Base-by-base conservation (phyloP, 1,284 basidiomycete genomes). In the Cutaneotrichosporon dermatis region DNA sequence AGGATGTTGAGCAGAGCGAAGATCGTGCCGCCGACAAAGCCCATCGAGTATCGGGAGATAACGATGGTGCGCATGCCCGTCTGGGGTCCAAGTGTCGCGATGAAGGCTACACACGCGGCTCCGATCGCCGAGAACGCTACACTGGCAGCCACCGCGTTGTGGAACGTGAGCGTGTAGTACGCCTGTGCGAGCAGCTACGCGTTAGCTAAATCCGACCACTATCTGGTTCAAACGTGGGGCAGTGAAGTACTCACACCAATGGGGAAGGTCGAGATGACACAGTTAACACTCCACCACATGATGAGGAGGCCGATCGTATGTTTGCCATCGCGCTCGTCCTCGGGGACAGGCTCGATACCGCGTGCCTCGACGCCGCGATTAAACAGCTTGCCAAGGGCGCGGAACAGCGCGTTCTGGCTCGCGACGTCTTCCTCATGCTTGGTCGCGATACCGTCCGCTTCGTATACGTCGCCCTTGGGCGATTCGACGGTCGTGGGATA, bases 51-150 rank as follows among this genome's bases (percentile, higher is more conserved):
- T 25, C 25, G 25, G 25, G 25, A 25, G 25, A 77, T 72, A 9
- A 79, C 77, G 83, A 88, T 86, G 0, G 85, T 86, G 5, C 86
- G 79, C 52, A 87, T 71, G 6, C 86, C 86, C 0, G 83, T 83
- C 63, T 79, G 75, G 1, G 85, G 85, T 0, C 86, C 86, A n/a
- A 87, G 79, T 1, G 80, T 84, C 11, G 84, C 82, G 52, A 85
- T 81, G 67, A 84, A 84, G 0, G 82, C 81, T 0, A 80, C 80
- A 16, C 76, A 67, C 4, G 66, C 64, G 0, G 70, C 71, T 41
- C 78, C 79, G 37, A 80, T 69, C 0, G 70, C 73, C 13, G 72
- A 70, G 50, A 80, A 79, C 41, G 67, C 65, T 33, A 78, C 66
- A 33, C 77, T 78, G 36, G 73, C 70, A 6, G 75, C 67, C 48